Base-by-base conservation (phyloP, 768 basidiomycete species). In the Crucibulum laeve region DNA sequence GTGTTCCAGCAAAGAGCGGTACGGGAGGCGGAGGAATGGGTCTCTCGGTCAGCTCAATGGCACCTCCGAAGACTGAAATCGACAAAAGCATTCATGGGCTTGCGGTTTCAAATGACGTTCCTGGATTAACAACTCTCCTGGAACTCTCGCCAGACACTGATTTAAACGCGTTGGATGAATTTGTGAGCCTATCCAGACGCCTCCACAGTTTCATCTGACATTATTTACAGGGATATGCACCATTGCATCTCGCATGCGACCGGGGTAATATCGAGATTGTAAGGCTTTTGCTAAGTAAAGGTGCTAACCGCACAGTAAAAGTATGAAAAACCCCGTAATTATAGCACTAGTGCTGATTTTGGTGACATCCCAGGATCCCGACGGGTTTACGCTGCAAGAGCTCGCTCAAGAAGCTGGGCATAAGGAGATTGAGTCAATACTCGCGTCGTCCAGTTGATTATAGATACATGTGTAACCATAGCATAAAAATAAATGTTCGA, bases 181-280 rank as follows among this genome's bases (percentile, higher is more conserved):
- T 77, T 68, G 92, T 93, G 60, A 61, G 84, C 19, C 18, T 19
- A 40, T 7, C 14, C 10, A n/a, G 24, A 13, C 24, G 6, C 18
- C 11, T 25, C 23, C 8, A n/a, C 26, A 8, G 11, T 28, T 19
- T 6, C 11, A 28, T 8, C 26, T 32, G 21, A 28, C 22, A 17
- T 48, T 5, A 15, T 36, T 45, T 37, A 15, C 54, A 96, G 93
- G 92, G 90, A 25, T 92, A 91, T 59, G 89, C 91, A 0, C 75
- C 92, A 5, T 63, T 96, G 15, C 93, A 96, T 53, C 71, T 94
- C 0, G 92, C 93, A 4, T 79, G 83, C 21, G 93, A 96, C 60
- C 71, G 92, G 55, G 93, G 93, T 1, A 73, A 81, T 53, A 43
- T 68, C 5, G 67, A 70, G 0, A 64, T 77, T 2, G 84, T 87